Evolutionary conservation across 345 rosid genomes (phyloP).

Genomic region (Raphanus raphanistrum): DNA sequence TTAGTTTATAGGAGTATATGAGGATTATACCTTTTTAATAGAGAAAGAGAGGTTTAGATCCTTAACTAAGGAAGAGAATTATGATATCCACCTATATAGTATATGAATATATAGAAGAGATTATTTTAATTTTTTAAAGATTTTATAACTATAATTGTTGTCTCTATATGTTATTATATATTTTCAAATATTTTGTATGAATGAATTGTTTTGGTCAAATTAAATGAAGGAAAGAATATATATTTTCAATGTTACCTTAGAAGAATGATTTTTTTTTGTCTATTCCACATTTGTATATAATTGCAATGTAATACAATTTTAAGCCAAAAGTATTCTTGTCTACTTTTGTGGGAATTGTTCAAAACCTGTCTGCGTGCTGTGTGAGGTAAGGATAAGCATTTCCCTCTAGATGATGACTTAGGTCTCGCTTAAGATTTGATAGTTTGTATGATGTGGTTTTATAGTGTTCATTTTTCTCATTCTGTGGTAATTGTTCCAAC

Average conservation of each 20-base stretch:
- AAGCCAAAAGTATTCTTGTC: background rate
- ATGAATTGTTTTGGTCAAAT: background rate
- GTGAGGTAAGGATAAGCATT: background rate
- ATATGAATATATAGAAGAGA: background rate
- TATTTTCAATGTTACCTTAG: background rate
- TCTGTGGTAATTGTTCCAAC: background rate
- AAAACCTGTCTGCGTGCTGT: background rate
- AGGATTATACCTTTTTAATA: too few relatives aligned
- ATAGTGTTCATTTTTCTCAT: background rate
- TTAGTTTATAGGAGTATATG: background rate
- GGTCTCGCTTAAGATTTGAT: background rate
- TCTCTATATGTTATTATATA: background rate
- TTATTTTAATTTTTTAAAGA: background rate
- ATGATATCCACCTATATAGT: background rate
- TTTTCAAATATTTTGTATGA: background rate
- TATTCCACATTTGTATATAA: background rate
- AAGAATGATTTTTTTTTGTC: background rate
- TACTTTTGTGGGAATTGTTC: conserved; percentile 1
- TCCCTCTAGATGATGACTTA: background rate
- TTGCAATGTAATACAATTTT: background rate
- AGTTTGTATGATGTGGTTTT: background rate
- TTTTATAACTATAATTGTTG: background rate
- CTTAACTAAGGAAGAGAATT: background rate
- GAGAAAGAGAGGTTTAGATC: background rate
- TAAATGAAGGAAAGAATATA: background rate